Conservation (phyloP, 345 rosid species). For the Hypericum perforatum region DNA sequence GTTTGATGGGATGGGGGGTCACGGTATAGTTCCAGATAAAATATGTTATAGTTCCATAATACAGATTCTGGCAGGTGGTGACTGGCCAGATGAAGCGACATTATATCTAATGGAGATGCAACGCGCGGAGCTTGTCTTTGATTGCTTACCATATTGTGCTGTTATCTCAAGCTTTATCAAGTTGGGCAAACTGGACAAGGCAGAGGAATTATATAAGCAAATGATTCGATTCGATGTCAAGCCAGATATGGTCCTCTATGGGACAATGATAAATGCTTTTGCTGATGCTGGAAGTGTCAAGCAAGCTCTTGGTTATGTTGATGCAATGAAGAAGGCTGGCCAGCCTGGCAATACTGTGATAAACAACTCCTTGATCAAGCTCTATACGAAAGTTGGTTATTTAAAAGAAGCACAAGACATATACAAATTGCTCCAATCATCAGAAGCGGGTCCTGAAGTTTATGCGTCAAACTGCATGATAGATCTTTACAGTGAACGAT, state of each 20-base stretch:
- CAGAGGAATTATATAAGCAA: constrained; percentile 52
- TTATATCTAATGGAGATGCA: constrained; percentile 54
- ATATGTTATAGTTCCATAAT: constrained; percentile 61
- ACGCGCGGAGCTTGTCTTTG: constrained; percentile 50
- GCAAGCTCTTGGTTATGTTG: constrained; percentile 45
- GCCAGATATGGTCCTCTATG: constrained; percentile 62
- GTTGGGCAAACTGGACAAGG: constrained; percentile 52
- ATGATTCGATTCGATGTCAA: constrained; percentile 48
- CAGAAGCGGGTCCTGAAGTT: constrained; percentile 33
- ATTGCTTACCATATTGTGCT: constrained; percentile 68
- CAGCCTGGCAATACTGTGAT: constrained; percentile 46
- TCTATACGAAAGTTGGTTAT: constrained; percentile 69
- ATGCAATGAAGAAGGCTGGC: constrained; percentile 52
- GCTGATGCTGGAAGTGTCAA: constrained; percentile 65
- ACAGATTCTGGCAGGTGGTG: constrained; percentile 55
- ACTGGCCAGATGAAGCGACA: constrained; percentile 49
- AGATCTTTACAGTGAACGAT: constrained; percentile 61
- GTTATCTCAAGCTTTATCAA: constrained; percentile 73
- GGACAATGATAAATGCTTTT: constrained; percentile 73
- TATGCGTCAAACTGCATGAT: constrained; percentile 79
- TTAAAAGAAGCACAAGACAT: constrained; percentile 66
- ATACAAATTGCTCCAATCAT: constrained; percentile 43
- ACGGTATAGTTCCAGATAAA: constrained; percentile 53
- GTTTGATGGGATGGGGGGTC: constrained; percentile 61
- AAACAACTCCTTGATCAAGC: constrained; percentile 71